phyloP scores from a whole-genome alignment of 495 filamentous ascomycete species.

The Podospora conica region DNA sequence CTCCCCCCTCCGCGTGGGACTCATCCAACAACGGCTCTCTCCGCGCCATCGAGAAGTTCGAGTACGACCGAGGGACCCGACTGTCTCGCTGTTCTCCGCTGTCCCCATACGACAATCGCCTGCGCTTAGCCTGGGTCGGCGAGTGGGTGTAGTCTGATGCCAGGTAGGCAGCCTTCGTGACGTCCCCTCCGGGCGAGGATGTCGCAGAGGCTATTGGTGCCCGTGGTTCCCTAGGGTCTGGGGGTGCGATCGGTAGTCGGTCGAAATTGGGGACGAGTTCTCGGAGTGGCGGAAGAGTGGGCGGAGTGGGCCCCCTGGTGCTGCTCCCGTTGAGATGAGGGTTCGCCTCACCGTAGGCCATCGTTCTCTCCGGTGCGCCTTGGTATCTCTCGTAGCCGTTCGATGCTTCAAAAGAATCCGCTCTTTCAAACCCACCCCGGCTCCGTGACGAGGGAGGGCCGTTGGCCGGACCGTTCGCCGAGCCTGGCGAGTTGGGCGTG shows the following conservation, averaged over 20 bases:
- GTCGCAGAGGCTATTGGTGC: slow-evolving; percentile 15
- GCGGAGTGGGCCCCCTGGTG: too few species aligned
- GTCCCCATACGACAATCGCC: slow-evolving; percentile 28
- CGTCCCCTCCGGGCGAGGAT: slow-evolving; percentile 20
- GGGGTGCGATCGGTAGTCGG: neutral
- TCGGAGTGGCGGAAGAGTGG: neutral
- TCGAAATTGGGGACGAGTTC: neutral
- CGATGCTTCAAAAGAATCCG: neutral
- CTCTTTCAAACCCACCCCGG: neutral
- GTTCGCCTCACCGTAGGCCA: neutral
- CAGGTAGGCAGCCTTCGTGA: slow-evolving; percentile 19
- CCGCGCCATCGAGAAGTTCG: slow-evolving; percentile 1
- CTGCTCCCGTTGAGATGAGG: neutral
- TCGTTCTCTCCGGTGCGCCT: neutral
- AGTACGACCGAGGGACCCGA: slow-evolving; percentile 32
- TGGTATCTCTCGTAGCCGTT: neutral
- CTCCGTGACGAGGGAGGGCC: neutral
- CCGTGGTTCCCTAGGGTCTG: neutral
- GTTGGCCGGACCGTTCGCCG: neutral
- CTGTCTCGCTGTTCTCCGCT: slow-evolving; percentile 25
- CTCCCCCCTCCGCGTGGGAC: neutral
- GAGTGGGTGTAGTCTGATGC: slow-evolving; percentile 33
- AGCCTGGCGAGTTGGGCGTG: neutral
- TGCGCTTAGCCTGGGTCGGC: slow-evolving; percentile 32
- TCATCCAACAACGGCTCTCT: neutral